Conservation (phyloP, 306 rosid species). For the Gillenia trifoliata region DNA sequence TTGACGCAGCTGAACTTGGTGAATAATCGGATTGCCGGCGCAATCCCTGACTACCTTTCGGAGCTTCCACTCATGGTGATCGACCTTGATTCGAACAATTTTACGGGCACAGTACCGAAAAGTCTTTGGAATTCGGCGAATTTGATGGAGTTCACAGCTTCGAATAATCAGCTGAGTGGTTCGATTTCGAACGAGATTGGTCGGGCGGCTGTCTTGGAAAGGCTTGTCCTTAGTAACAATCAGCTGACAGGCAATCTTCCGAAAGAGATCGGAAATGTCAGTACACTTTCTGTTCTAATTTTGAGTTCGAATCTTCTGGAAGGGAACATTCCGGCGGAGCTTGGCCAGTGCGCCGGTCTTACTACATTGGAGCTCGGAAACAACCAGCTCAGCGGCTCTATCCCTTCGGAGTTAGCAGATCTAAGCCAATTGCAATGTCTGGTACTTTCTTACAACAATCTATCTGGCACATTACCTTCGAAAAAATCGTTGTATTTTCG, state of each 20-base stretch:
- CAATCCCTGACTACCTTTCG: conserved; percentile 67
- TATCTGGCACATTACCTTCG: conserved; percentile 82
- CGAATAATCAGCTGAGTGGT: conserved; percentile 70
- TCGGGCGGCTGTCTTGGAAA: conserved; percentile 46
- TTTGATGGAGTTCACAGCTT: conserved; percentile 85
- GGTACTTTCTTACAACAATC: conserved; percentile 83
- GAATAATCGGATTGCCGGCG: conserved; percentile 66
- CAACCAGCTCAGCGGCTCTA: conserved; percentile 59
- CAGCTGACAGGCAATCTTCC: conserved; percentile 64
- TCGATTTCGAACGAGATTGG: conserved; percentile 72
- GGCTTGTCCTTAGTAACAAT: conserved; percentile 77
- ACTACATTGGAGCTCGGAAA: conserved; percentile 87
- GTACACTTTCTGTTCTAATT: conserved; percentile 61
- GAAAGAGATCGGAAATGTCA: conserved; percentile 63
- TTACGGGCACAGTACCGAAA: conserved; percentile 62
- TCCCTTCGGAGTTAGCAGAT: conserved; percentile 57
- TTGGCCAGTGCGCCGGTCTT: conserved; percentile 60
- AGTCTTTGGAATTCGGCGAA: conserved; percentile 50
- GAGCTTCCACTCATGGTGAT: conserved; percentile 77
- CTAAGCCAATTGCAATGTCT: conserved; percentile 72
- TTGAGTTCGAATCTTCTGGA: conserved; percentile 74
- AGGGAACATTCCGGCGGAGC: conserved; percentile 65
- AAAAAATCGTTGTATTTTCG: conserved; percentile 60
- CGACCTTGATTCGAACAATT: conserved; percentile 79
- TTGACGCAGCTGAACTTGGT: conserved; percentile 63